phyloP scores from a whole-genome alignment of 345 rosid genomes.

The Moricandia moricandioides region DNA sequence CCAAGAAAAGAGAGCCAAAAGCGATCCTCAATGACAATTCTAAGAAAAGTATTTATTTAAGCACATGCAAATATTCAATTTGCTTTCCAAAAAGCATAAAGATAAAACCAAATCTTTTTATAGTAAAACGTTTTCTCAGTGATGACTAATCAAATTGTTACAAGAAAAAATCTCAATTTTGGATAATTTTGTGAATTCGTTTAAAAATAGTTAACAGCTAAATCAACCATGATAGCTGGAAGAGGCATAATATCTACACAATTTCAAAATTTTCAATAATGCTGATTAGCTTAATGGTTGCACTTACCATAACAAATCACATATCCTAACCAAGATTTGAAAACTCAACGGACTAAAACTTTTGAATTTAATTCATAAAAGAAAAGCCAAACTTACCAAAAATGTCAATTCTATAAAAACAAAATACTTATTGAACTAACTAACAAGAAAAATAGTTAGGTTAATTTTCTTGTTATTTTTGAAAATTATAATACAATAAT shows the following conservation, averaged over 20 bases:
- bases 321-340: not conserved
- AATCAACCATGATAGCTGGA: constrained; percentile 4
- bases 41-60: constrained; percentile 39
- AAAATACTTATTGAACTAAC: not conserved
- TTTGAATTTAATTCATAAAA: not conserved
- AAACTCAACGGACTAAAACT: not conserved
- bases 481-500: not conserved
- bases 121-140: not conserved
- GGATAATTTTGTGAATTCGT: not conserved
- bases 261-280: not conserved
- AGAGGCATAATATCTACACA: not conserved
- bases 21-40: constrained; percentile 35
- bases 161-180: not conserved
- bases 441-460: not conserved
- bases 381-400: not conserved
- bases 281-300: constrained; percentile 7
- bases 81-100: constrained; percentile 36
- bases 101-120: constrained; percentile 15
- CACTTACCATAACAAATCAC: constrained; percentile 2
- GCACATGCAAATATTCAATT: constrained; percentile 41
- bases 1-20: constrained; percentile 30
- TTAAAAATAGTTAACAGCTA: not conserved
- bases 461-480: not conserved
- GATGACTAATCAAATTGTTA: not conserved
- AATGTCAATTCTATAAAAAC: not conserved